A percentile compares a stretch with the other conserved stretches of the same genome.
Conservation (phyloP, 805 yeast species). For the Ogataea henricii region DNA sequence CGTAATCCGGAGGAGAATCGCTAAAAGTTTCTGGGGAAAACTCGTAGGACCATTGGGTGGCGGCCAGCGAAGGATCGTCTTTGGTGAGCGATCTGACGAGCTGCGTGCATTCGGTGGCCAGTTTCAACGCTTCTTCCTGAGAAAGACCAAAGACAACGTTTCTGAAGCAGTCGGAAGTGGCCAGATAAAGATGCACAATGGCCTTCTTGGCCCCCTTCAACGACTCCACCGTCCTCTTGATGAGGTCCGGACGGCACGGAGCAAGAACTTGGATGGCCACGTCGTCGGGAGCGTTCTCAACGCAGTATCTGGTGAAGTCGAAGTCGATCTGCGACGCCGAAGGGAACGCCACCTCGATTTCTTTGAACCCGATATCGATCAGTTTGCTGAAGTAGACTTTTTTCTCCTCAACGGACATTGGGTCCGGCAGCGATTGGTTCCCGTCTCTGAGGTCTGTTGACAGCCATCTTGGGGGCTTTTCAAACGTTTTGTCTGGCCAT, state of each 20-base stretch:
- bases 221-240: conserved; percentile 72
- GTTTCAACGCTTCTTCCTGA: conserved; percentile 62
- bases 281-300: conserved; percentile 78
- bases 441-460: conserved; percentile 82
- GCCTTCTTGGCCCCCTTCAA: conserved; percentile 73
- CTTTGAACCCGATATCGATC: conserved; percentile 73
- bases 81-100: conserved; percentile 69
- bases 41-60: conserved; percentile 70
- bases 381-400: conserved; percentile 73
- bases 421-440: conserved; percentile 82
- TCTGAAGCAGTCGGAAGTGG: conserved; percentile 74
- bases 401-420: conserved; percentile 75
- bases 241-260: conserved; percentile 72
- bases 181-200: conserved; percentile 69
- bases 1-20: conserved; percentile 72
- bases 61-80: conserved; percentile 65
- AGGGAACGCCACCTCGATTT: conserved; percentile 79
- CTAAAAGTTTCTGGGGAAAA: conserved; percentile 80
- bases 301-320: conserved; percentile 79
- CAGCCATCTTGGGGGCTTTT: conserved; percentile 78
- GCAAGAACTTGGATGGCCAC: conserved; percentile 73
- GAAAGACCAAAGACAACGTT: conserved; percentile 76
- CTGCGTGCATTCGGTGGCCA: conserved; percentile 71
- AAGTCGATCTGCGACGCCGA: conserved; percentile 82
- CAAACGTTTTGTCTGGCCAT: conserved; percentile 69